phyloP scores from a whole-genome alignment of 1,284 basidiomycete species.

The Apiotrichum siamense region DNA sequence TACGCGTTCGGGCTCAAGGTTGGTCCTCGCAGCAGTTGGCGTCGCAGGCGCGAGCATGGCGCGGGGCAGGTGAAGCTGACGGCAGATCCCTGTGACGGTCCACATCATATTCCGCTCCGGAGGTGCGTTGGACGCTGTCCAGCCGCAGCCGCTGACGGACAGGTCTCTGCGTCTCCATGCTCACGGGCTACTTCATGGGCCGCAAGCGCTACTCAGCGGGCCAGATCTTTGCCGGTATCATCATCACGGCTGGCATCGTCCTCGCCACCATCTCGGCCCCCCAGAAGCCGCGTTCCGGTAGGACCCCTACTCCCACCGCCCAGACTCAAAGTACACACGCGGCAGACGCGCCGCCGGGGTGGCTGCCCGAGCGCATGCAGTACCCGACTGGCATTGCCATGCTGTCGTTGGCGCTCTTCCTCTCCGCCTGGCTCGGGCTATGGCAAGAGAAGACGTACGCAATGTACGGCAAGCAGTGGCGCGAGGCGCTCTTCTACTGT shows the following conservation, averaged over 20 bases:
- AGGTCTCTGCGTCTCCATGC: slow-evolving; percentile 48
- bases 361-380: slow-evolving; percentile 34
- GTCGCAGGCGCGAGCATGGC: too few species aligned
- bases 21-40: too few species aligned
- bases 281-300: background rate
- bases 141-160: background rate
- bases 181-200: slow-evolving; percentile 40
- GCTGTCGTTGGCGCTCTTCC: slow-evolving; percentile 66
- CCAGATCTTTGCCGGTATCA: slow-evolving; percentile 65
- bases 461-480: slow-evolving; percentile 68
- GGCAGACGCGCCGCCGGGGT: slow-evolving; percentile 8
- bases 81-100: slow-evolving; percentile 77
- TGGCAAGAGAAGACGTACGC: slow-evolving; percentile 77
- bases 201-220: slow-evolving; percentile 59
- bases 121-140: slow-evolving; percentile 63
- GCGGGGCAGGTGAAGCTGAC: slow-evolving; percentile 1
- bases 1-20: slow-evolving; percentile 68
- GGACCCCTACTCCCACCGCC: background rate
- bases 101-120: slow-evolving; percentile 93
- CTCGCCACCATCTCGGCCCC: slow-evolving; percentile 70
- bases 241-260: slow-evolving; percentile 77
- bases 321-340: background rate
- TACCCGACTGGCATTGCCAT: slow-evolving; percentile 70
- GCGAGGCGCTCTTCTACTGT: slow-evolving; percentile 81
- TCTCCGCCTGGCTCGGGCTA: slow-evolving; percentile 77